Base-by-base conservation (phyloP, 2,329 filamentous ascomycete species). In the Hymenoscyphus fructigenus region DNA sequence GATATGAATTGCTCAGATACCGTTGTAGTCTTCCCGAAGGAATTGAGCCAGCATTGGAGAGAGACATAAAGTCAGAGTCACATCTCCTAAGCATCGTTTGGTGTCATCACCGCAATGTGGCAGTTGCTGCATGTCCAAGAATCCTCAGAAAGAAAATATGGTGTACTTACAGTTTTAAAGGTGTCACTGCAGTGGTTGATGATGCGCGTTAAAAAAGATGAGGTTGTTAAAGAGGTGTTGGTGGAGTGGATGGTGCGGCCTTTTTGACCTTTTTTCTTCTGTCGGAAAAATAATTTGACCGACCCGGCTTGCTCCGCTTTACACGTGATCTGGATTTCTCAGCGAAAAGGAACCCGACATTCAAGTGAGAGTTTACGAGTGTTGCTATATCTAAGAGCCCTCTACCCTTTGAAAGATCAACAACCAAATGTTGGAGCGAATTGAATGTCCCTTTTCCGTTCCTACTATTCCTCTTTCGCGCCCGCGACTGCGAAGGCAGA, bases 21-120 rank as follows among this genome's bases (percentile, higher is more conserved):
- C 91, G 91, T 95, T 94, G 91, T 95, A 95, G 91, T 95, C 91
- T 91, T 78, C 75, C 76, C 75, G 65, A 66, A 75, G 78, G 90
- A 88, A 86, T 84, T 84, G 81, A 83, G 80, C 85, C 79, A 80
- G 83, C 87, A 89, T 79, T 70, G 84, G 86, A 85, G 81, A 82
- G 83, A 83, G 81, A 81, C 77, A 80, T 81, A 77, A 77, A 77
- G 75, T 76, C 73, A 77, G 72, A 76, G 75, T 73, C 73, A 71
- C 73, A 53, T 70, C 71, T 70, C 85, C 84, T 88, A 82, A 80
- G 85, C 82, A 81, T 83, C 78, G 75, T 79, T 77, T 71, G 78
- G 79, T 84, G 83, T 89, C 87, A 89, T 90, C 87, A 89, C 75
- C 76, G 81, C 81, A 76, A 65, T 57, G 61, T 41, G 6, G 60